phyloP scores from a whole-genome alignment of 2,329 filamentous ascomycete species.

The Arthrobotrys iridis region DNA sequence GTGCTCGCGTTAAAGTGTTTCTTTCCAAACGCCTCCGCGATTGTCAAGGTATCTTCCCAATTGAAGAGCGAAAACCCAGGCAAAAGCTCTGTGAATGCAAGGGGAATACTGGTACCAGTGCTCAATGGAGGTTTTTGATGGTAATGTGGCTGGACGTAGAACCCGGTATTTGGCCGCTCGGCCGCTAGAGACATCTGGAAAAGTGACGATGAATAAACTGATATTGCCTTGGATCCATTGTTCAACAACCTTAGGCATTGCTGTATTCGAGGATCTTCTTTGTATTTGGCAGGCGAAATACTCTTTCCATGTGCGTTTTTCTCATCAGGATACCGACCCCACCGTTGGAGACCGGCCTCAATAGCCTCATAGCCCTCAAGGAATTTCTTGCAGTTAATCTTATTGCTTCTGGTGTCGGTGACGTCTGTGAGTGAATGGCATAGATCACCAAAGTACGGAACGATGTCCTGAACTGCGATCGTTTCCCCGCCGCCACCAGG shows the following conservation, averaged over 20 bases:
- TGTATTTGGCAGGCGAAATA: constrained; percentile 38
- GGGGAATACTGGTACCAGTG: constrained; percentile 58
- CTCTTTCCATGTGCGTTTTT: constrained; percentile 37
- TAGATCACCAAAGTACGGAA: constrained; percentile 59
- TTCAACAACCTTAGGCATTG: constrained; percentile 45
- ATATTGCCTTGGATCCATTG: constrained; percentile 56
- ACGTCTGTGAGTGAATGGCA: constrained; percentile 58
- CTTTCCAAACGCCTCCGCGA: constrained; percentile 58
- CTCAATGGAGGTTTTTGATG: constrained; percentile 58
- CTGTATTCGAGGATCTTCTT: constrained; percentile 56
- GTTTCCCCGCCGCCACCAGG: constrained; percentile 56
- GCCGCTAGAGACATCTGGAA: constrained; percentile 58
- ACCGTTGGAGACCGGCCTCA: constrained; percentile 55
- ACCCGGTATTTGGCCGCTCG: constrained; percentile 57
- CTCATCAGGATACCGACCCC: constrained; percentile 54
- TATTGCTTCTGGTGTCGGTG: constrained; percentile 55
- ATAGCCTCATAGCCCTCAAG: constrained; percentile 56
- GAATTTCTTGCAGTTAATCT: constrained; percentile 57
- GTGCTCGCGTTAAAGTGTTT: constrained; percentile 55
- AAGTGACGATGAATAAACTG: constrained; percentile 56
- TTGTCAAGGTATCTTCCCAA: constrained; percentile 58
- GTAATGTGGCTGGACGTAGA: constrained; percentile 59
- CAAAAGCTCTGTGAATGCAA: constrained; percentile 58
- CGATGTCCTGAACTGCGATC: constrained; percentile 56
- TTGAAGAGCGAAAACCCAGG: constrained; percentile 58